Percentiles rank a stretch among this genome's conserved stretches.
Evolutionary conservation across 2,329 filamentous ascomycete genomes (phyloP).

Genomic region (Trichoderma lentiforme): DNA sequence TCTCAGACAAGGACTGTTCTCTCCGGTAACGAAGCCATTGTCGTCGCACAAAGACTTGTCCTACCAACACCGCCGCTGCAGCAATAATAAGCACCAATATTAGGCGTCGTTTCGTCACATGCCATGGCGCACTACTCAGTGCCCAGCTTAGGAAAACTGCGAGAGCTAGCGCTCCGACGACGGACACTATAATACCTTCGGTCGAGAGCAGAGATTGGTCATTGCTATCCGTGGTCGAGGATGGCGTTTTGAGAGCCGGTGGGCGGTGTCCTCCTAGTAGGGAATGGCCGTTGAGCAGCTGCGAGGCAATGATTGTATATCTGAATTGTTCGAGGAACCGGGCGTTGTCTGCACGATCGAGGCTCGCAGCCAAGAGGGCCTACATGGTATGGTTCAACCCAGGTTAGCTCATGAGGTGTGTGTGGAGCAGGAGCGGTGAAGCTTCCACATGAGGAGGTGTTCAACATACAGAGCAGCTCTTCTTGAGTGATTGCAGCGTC

Average conservation of each 20-base stretch:
- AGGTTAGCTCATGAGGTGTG: background rate
- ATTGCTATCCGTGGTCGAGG: conserved; percentile 15
- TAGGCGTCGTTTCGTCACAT: conserved; percentile 56
- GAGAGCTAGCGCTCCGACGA: conserved; percentile 56
- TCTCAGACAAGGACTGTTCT: conserved; percentile 68
- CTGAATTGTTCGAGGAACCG: conserved; percentile 90
- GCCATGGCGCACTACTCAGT: conserved; percentile 47
- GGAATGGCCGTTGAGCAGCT: conserved; percentile 72
- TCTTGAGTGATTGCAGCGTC: conserved; percentile 44
- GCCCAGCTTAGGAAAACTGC: conserved; percentile 73
- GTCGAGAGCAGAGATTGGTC: conserved; percentile 37
- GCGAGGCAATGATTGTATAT: conserved; percentile 88
- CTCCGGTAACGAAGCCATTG: conserved; percentile 80
- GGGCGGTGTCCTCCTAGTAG: conserved; percentile 40
- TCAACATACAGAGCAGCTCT: conserved; percentile 50
- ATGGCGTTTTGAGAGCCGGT: conserved; percentile 22
- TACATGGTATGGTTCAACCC: conserved; percentile 31
- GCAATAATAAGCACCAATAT: conserved; percentile 47
- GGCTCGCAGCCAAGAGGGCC: conserved; percentile 67
- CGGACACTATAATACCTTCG: conserved; percentile 48
- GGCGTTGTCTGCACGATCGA: conserved; percentile 75
- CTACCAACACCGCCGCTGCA: conserved; percentile 51
- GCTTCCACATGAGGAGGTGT: background rate
- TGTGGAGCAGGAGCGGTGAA: background rate
- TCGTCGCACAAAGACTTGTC: conserved; percentile 70